These are phyloP conservation scores for Ogataea pilisensis DNA, from an alignment of 805 yeast genomes.

Conservation along the genomic window DNA sequence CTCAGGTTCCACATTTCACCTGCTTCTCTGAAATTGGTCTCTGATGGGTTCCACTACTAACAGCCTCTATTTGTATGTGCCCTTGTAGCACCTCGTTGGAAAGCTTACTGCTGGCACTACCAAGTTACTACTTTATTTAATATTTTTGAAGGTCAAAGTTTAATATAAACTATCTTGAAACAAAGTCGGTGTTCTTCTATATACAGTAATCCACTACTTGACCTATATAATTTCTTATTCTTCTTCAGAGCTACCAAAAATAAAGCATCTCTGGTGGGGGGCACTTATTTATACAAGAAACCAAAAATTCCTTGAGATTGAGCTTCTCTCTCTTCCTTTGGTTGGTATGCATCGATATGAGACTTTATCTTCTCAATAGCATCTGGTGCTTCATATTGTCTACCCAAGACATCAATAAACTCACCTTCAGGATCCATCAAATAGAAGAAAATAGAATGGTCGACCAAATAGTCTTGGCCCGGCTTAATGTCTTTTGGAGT, in stretches of 20 bases:
- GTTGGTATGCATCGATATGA: constrained; percentile 72
- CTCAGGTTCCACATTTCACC: too few relatives aligned
- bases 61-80: not conserved
- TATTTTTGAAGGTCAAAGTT: too few relatives aligned
- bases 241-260: too few relatives aligned
- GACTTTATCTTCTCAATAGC: constrained; percentile 74
- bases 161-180: too few relatives aligned
- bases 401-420: constrained; percentile 90
- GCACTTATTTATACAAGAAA: constrained; percentile 52
- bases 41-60: not conserved
- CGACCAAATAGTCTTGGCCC: constrained; percentile 95
- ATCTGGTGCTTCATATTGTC: constrained; percentile 76
- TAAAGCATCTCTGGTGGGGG: too few relatives aligned
- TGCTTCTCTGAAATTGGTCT: too few relatives aligned
- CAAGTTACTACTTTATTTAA: not conserved
- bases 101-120: not conserved
- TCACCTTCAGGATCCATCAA: constrained; percentile 98
- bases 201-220: not conserved
- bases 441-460: constrained; percentile 95
- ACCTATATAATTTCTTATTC: not conserved
- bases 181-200: too few relatives aligned
- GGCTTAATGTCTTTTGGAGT: constrained; percentile 93
- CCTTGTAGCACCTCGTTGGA: not conserved
- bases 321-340: constrained; percentile 63
- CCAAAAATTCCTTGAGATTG: constrained; percentile 59